These are phyloP conservation scores for Tulasnella sp. DNA, from an alignment of 768 basidiomycete genomes.

Conservation along the genomic window DNA sequence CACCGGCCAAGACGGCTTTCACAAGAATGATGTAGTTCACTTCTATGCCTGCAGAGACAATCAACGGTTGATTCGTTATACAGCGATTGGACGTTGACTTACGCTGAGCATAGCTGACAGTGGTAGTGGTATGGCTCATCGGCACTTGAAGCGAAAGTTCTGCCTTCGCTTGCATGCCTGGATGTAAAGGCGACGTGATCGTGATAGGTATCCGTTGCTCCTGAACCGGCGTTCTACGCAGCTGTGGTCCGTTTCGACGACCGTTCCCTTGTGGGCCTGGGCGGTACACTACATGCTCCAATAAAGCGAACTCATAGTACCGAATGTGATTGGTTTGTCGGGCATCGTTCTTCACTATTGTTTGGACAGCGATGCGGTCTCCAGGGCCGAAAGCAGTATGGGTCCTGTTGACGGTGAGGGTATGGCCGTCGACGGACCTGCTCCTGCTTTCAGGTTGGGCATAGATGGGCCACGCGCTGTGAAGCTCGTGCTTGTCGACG, in stretches of 20 bases:
- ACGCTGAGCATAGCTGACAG: slow-evolving; percentile 69
- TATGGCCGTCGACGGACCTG: slow-evolving; percentile 53
- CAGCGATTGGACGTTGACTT: not conserved
- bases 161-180: slow-evolving; percentile 55
- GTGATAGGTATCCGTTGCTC: slow-evolving; percentile 62
- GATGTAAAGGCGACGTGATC: slow-evolving; percentile 50
- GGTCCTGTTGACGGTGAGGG: slow-evolving; percentile 61
- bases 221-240: slow-evolving; percentile 42
- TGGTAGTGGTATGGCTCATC: slow-evolving; percentile 63
- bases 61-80: not conserved
- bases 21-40: slow-evolving; percentile 69
- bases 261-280: slow-evolving; percentile 39
- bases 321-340: slow-evolving; percentile 60
- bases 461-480: slow-evolving; percentile 89
- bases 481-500: slow-evolving; percentile 89
- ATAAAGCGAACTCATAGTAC: slow-evolving; percentile 71
- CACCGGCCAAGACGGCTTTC: slow-evolving; percentile 64
- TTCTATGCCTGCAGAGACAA: slow-evolving; percentile 39
- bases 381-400: slow-evolving; percentile 79
- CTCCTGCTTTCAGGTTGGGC: slow-evolving; percentile 64
- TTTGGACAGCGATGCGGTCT: slow-evolving; percentile 62
- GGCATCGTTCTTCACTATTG: slow-evolving; percentile 60
- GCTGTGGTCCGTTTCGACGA: slow-evolving; percentile 44
- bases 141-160: slow-evolving; percentile 65
- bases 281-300: slow-evolving; percentile 67